phyloP scores from a whole-genome alignment of 108 stramenopile genomes.

The Pseudonitzschia delicatissima region DNA sequence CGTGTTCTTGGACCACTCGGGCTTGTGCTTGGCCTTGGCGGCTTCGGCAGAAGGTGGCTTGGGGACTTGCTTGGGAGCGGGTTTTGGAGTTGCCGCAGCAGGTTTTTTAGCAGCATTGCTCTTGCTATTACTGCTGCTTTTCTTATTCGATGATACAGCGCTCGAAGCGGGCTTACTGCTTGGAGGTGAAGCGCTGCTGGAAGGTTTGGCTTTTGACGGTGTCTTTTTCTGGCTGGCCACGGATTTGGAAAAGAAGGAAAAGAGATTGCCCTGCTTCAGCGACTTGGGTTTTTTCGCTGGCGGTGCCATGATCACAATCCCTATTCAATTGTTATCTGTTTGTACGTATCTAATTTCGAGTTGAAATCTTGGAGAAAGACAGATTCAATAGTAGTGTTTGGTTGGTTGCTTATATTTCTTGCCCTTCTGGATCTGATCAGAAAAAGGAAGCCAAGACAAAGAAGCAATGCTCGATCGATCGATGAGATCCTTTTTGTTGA shows the following conservation, averaged over 20 bases:
- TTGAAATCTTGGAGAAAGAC: no score
- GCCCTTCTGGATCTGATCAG: no score
- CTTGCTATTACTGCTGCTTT: background rate
- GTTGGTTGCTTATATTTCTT: no score
- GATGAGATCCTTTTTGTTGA: no score
- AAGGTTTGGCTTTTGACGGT: background rate
- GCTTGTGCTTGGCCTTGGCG: background rate
- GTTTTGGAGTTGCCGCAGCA: background rate
- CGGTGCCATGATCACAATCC: background rate
- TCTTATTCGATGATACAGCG: background rate
- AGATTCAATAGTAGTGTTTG: no score
- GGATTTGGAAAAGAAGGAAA: constrained; percentile 69
- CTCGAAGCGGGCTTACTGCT: background rate
- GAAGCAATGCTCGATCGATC: no score
- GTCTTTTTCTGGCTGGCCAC: background rate
- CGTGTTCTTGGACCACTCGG: constrained; percentile 1
- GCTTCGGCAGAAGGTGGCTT: no score
- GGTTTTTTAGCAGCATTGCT: background rate
- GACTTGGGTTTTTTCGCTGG: constrained; percentile 3
- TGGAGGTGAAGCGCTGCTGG: background rate
- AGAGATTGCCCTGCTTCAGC: constrained; percentile 56
- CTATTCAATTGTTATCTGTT: background rate
- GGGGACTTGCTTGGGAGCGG: no score
- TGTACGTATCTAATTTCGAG: no score
- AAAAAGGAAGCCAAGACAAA: no score